Percentiles rank a stretch among this genome's conserved stretches.
Conservation (phyloP, 768 basidiomycete species). For the Hypholoma fasciculare region DNA sequence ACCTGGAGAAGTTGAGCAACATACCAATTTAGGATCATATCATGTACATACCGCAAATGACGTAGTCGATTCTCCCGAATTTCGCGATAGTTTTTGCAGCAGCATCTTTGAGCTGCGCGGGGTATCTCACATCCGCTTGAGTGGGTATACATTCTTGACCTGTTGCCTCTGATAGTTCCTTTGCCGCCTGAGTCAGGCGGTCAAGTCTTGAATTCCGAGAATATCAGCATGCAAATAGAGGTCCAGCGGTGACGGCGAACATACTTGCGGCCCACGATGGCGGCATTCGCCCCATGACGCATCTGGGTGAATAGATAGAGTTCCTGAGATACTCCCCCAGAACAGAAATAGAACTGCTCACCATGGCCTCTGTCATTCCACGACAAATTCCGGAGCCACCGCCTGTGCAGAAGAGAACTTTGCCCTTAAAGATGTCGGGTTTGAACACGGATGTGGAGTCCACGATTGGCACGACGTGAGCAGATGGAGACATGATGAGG, state of each 20-base stretch:
- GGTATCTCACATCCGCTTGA: slow-evolving; percentile 83
- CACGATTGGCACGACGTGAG: slow-evolving; percentile 44
- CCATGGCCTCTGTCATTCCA: slow-evolving; percentile 81
- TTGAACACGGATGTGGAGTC: slow-evolving; percentile 71
- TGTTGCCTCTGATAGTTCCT: slow-evolving; percentile 68
- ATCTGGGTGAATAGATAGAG: slow-evolving; percentile 46
- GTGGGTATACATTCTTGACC: slow-evolving; percentile 70
- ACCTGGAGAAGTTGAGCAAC: slow-evolving; percentile 41
- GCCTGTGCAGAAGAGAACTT: slow-evolving; percentile 89
- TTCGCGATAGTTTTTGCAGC: slow-evolving; percentile 71
- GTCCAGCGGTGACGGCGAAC: slow-evolving; percentile 21
- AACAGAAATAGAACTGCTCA: slow-evolving; percentile 34
- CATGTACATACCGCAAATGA: slow-evolving; percentile 75
- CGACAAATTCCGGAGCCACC: slow-evolving; percentile 94
- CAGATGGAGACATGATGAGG: slow-evolving; percentile 38
- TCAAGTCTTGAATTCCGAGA: slow-evolving; percentile 51
- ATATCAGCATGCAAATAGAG: slow-evolving; percentile 2
- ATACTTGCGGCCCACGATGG: slow-evolving; percentile 87
- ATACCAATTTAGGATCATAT: neutral
- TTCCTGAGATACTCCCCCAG: slow-evolving; percentile 2
- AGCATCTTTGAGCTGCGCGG: slow-evolving; percentile 70
- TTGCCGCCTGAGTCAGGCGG: slow-evolving; percentile 66
- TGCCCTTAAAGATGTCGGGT: slow-evolving; percentile 82
- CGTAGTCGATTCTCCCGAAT: slow-evolving; percentile 91
- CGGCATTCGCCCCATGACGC: slow-evolving; percentile 78